A percentile compares a stretch with the other conserved stretches of the same genome.
phyloP scores from a whole-genome alignment of 495 filamentous ascomycete species.

The Penicillium coprophilum region DNA sequence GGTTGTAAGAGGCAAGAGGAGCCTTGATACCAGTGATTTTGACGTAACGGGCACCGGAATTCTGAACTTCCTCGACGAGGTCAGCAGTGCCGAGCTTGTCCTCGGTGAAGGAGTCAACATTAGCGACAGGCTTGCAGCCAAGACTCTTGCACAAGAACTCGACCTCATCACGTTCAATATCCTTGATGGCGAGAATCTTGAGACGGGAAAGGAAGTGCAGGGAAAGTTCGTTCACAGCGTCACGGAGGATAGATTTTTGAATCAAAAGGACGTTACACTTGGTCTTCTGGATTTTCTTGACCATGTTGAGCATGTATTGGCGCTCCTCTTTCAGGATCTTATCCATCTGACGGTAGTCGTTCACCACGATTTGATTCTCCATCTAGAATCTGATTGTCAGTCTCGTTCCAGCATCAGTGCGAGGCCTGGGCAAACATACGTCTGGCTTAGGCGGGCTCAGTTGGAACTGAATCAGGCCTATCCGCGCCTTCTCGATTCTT shows the following conservation, averaged over 20 bases:
- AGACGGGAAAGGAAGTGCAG: slow-evolving; percentile 97
- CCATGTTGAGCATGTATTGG: slow-evolving; percentile 95
- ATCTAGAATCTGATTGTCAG: slow-evolving; percentile 55
- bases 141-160: slow-evolving; percentile 98
- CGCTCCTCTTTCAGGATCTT: slow-evolving; percentile 99
- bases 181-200: slow-evolving; percentile 92
- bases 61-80: slow-evolving; percentile 87
- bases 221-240: slow-evolving; percentile 95
- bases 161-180: slow-evolving; percentile 97
- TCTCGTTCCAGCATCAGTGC: neutral
- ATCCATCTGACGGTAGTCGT: slow-evolving; percentile 99
- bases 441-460: slow-evolving; percentile 97
- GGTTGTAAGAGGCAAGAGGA: slow-evolving; percentile 51
- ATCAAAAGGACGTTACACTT: slow-evolving; percentile 99
- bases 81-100: slow-evolving; percentile 98
- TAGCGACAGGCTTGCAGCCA: slow-evolving; percentile 97
- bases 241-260: slow-evolving; percentile 96
- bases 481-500: slow-evolving; percentile 94
- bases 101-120: slow-evolving; percentile 97
- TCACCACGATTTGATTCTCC: slow-evolving; percentile 98
- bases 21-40: slow-evolving; percentile 90
- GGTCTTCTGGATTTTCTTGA: slow-evolving; percentile 99
- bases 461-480: slow-evolving; percentile 98
- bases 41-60: slow-evolving; percentile 83
- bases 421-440: slow-evolving; percentile 50